Conservation (phyloP, 371 early-diverging fungal species). For the Saksenaea oblongispora region DNA sequence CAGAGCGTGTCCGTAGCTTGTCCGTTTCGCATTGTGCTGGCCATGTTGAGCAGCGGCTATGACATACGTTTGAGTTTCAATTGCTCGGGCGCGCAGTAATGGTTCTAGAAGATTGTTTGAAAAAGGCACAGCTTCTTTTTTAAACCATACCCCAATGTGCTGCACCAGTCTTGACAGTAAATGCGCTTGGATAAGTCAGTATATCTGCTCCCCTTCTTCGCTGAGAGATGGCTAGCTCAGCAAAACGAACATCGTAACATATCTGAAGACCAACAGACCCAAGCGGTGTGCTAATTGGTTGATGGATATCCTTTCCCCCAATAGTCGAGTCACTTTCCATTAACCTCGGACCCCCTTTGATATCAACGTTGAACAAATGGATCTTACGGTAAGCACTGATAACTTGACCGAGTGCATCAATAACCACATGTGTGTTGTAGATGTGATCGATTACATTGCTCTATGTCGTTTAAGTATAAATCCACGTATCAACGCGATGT, state of each 20-base stretch:
- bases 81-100: slow-evolving; percentile 81
- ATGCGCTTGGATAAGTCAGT: slow-evolving; percentile 85
- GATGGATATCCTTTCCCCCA: slow-evolving; percentile 53
- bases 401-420: slow-evolving; percentile 61
- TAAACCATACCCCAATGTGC: slow-evolving; percentile 85
- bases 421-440: slow-evolving; percentile 73
- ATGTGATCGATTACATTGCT: slow-evolving; percentile 16
- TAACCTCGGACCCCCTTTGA: slow-evolving; percentile 59
- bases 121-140: not conserved
- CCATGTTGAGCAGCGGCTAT: slow-evolving; percentile 82
- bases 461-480: not conserved
- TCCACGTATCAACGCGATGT: not conserved
- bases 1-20: slow-evolving; percentile 83
- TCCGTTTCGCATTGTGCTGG: slow-evolving; percentile 71
- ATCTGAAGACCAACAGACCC: slow-evolving; percentile 72
- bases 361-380: slow-evolving; percentile 80
- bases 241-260: slow-evolving; percentile 87
- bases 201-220: slow-evolving; percentile 70
- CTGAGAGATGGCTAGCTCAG: slow-evolving; percentile 66
- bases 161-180: slow-evolving; percentile 79
- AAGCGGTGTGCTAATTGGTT: slow-evolving; percentile 66
- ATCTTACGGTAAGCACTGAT: slow-evolving; percentile 71
- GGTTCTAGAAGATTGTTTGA: slow-evolving; percentile 45
- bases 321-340: slow-evolving; percentile 66
- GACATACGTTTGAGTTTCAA: slow-evolving; percentile 77